Percentiles rank a stretch among this genome's conserved stretches.
Evolutionary conservation across 306 rosid species (phyloP).

Genomic region (Neltuma alba): DNA sequence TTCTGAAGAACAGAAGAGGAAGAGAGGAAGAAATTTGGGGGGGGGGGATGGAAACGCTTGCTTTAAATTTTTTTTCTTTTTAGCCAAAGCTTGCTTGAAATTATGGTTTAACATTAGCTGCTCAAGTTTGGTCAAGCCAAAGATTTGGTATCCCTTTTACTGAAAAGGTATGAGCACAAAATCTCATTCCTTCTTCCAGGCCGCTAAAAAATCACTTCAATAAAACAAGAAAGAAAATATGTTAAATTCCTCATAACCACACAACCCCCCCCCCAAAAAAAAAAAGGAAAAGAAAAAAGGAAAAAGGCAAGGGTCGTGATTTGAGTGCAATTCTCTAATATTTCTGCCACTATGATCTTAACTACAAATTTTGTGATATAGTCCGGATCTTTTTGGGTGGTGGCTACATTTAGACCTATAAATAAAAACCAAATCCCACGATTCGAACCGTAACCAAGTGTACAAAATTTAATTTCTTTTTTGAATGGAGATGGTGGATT

Average conservation of each 20-base stretch:
- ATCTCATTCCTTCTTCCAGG: not conserved
- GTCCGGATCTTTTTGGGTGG: not conserved
- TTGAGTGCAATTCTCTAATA: not conserved
- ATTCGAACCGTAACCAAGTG: not conserved
- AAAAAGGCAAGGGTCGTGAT: not conserved
- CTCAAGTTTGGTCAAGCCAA: not conserved
- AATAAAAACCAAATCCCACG: not conserved
- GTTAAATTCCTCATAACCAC: not conserved
- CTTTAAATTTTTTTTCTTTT: not conserved
- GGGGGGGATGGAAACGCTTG: not conserved
- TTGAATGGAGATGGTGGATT: not conserved
- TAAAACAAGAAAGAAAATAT: not conserved
- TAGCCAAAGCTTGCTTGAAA: not conserved
- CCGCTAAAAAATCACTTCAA: not conserved
- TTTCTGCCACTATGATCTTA: not conserved
- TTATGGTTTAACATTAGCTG: not conserved
- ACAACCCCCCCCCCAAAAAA: too few relatives aligned
- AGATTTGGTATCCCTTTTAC: not conserved
- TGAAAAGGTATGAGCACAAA: not conserved
- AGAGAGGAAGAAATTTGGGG: too few relatives aligned
- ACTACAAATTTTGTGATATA: not conserved
- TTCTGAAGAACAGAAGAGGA: not conserved
- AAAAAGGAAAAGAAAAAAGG: too few relatives aligned
- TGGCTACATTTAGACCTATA: not conserved
- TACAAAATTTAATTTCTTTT: not conserved